Evolutionary conservation across 2,329 filamentous ascomycete genomes (phyloP).

Genomic region (Polytolypa hystricis): DNA sequence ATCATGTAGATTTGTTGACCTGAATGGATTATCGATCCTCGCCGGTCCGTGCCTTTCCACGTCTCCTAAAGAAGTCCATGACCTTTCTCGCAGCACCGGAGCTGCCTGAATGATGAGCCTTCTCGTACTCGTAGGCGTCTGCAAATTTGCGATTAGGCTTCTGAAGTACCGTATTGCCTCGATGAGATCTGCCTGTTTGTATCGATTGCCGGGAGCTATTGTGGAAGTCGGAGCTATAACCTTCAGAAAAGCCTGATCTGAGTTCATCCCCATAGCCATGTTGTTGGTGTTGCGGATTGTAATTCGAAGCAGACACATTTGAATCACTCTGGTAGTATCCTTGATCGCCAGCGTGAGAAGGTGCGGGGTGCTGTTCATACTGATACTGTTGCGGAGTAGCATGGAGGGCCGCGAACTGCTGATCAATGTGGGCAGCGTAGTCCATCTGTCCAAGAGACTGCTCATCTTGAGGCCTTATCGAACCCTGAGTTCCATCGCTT

Average conservation of each 20-base stretch:
- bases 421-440: slow-evolving; percentile 31
- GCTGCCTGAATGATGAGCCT: slow-evolving; percentile 63
- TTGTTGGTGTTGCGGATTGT: slow-evolving; percentile 11
- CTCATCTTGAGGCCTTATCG: slow-evolving; percentile 24
- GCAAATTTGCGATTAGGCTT: slow-evolving; percentile 79
- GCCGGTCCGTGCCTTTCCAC: slow-evolving; percentile 60
- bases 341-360: slow-evolving; percentile 2
- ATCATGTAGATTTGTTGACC: no score
- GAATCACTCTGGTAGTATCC: slow-evolving; percentile 18
- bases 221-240: slow-evolving; percentile 34
- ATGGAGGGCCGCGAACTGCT: slow-evolving; percentile 31
- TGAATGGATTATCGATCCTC: slow-evolving; percentile 15
- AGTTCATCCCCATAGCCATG: slow-evolving; percentile 23
- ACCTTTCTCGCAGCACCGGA: slow-evolving; percentile 81
- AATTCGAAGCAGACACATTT: slow-evolving; percentile 19
- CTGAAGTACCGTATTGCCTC: slow-evolving; percentile 53
- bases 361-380: background rate
- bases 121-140: slow-evolving; percentile 73
- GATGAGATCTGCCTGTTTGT: slow-evolving; percentile 24
- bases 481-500: no score
- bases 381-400: slow-evolving; percentile 17
- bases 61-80: slow-evolving; percentile 94
- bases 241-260: slow-evolving; percentile 35
- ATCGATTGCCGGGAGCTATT: slow-evolving; percentile 32
- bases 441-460: slow-evolving; percentile 16